Percentiles rank a stretch among this genome's conserved stretches.
Conservation (phyloP, 1,139 yeast species). For the Geotrichum klebahnii region DNA sequence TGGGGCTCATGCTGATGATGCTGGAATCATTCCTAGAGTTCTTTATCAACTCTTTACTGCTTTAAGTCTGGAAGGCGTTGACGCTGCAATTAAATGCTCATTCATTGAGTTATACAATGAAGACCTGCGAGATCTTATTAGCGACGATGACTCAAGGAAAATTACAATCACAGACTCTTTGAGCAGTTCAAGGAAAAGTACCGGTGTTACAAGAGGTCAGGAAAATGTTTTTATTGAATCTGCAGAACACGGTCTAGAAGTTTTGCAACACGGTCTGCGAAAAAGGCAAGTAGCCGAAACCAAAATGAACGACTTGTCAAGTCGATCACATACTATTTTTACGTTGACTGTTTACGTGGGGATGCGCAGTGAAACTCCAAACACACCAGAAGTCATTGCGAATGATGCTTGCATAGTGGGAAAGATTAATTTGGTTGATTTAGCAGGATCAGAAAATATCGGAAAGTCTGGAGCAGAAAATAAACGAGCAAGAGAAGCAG, state of each 20-base stretch:
- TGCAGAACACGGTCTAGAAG: conserved; percentile 43
- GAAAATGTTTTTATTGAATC: conserved; percentile 45
- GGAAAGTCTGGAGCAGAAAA: conserved; percentile 73
- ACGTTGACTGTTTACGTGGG: conserved; percentile 53
- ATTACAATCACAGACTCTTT: conserved; percentile 46
- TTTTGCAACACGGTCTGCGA: conserved; percentile 50
- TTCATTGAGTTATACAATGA: conserved; percentile 74
- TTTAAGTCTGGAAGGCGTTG: conserved; percentile 42
- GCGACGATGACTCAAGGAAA: conserved; percentile 36
- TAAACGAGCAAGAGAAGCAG: conserved; percentile 82
- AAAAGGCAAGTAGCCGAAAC: conserved; percentile 65
- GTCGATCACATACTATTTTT: conserved; percentile 72
- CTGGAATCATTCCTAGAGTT: conserved; percentile 70
- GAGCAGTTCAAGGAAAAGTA: conserved; percentile 30
- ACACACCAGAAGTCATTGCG: conserved; percentile 41
- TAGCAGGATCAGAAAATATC: conserved; percentile 86
- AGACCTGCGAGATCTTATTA: conserved; percentile 56
- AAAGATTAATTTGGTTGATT: conserved; percentile 74
- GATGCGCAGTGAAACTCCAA: conserved; percentile 38
- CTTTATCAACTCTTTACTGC: conserved; percentile 49
- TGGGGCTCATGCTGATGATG: conserved; percentile 36
- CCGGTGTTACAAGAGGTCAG: conserved; percentile 47
- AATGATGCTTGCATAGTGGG: conserved; percentile 42
- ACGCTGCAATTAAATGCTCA: conserved; percentile 62
- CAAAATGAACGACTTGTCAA: conserved; percentile 64